Evolutionary conservation across 345 rosid genomes (phyloP), one percentile per base, ranked within the genome.

Genomic region (Conringia planisiliqua): DNA sequence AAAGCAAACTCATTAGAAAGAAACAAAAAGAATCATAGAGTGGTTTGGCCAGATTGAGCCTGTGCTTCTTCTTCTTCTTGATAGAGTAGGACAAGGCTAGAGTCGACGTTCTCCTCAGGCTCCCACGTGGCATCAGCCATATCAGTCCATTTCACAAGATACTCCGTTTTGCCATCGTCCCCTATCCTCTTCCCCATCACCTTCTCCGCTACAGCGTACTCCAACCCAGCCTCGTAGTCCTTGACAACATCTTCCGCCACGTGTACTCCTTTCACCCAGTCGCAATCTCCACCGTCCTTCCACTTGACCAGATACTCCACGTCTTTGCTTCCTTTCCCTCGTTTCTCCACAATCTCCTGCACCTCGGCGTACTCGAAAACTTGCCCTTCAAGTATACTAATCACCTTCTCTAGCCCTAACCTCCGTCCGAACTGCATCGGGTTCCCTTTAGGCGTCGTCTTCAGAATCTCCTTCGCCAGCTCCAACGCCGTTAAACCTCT

Each of bases 101-200:
- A 80, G 61, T 94, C 92, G 33, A 91, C 97, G 39, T 87, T 94
- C 68, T 84, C 97, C 73, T 76, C 83, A 0, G 97, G 96, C 89
- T 94, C 97, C 97, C 97, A 94, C 70, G 98, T 91, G 72, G 90
- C 88, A 35, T 90, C 96, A 74, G 81, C 83, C 66, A 86, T 80
- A 69, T 91, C 96, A 54, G 83, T 73, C 96, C 96, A 94, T 56
- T 85, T 90, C 58, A 94, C 95, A 38, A 91, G 80, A 79, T 80
- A 88, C 84, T 91, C 94, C 33, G 60, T 76, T 58, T 74, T 80
- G 20, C 88, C 92, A 26, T 86, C 88, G 33, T 89, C 90, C 7
- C 85, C 90, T 0, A 77, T 78, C 63, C 93, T 83, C 83, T 87
- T 85, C 62, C 86, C 96, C 35, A 80, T 29, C 48, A 91, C 89